Conservation (phyloP, 805 yeast genomes). For the Saturnispora sanitii region DNA sequence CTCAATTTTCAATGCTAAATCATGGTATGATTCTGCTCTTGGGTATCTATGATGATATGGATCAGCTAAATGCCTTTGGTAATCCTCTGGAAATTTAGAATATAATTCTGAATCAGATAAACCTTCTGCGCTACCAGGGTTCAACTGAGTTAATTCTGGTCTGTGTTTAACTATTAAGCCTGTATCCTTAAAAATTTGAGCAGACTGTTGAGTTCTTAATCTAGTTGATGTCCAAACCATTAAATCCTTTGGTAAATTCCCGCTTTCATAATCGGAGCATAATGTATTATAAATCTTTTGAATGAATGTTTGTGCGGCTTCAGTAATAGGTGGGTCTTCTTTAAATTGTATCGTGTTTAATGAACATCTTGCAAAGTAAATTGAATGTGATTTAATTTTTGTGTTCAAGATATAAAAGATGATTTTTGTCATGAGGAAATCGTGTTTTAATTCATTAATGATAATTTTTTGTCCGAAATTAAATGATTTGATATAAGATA, state of each 20-base stretch:
- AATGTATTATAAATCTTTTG: slow-evolving; percentile 52
- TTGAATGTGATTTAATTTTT: slow-evolving; percentile 76
- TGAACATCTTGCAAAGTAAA: slow-evolving; percentile 85
- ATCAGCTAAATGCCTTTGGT: slow-evolving; percentile 52
- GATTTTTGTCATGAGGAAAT: slow-evolving; percentile 83
- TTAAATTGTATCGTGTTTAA: slow-evolving; percentile 48
- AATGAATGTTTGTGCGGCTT: slow-evolving; percentile 63
- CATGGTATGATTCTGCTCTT: slow-evolving; percentile 92
- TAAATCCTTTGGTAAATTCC: slow-evolving; percentile 30
- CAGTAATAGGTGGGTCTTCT: slow-evolving; percentile 74
- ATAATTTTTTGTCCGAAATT: slow-evolving; percentile 84
- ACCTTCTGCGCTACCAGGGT: slow-evolving; percentile 81
- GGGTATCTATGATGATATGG: slow-evolving; percentile 92
- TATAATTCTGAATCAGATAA: slow-evolving; percentile 52
- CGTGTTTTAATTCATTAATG: slow-evolving; percentile 72
- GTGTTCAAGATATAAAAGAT: slow-evolving; percentile 89
- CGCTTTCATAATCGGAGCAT: slow-evolving; percentile 22
- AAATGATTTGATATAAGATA: slow-evolving; percentile 75
- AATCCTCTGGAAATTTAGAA: slow-evolving; percentile 58
- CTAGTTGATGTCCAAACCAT: slow-evolving; percentile 96
- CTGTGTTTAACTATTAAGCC: slow-evolving; percentile 65
- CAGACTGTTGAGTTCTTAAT: slow-evolving; percentile 72
- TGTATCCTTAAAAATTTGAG: slow-evolving; percentile 50
- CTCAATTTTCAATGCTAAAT: slow-evolving; percentile 87
- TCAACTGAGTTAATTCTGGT: slow-evolving; percentile 75